Evolutionary conservation across 2,329 filamentous ascomycete genomes (phyloP), one percentile per base, ranked within the genome.

Genomic region (Sporothrix phasma): DNA sequence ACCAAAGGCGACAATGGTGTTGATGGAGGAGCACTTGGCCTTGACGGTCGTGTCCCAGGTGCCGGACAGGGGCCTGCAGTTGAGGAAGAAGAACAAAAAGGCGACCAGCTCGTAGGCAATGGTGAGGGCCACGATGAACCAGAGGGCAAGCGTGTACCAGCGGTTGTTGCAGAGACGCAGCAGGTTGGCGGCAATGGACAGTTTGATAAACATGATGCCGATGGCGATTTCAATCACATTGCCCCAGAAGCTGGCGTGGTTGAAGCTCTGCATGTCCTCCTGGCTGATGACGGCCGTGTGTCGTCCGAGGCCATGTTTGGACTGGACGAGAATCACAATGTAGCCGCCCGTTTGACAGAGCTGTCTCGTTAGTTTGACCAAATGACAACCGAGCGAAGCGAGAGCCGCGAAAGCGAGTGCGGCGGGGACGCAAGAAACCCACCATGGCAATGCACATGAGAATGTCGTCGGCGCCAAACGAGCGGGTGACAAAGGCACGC

Each of bases 281-380:
- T n/a, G n/a, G n/a, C n/a, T n/a, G n/a, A 81, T 72, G 3, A 75
- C 75, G 3, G 72, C 65, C 10, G 72, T 70, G 66, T 81, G 80
- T 58, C 72, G 75, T 8, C 81, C 81, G 7, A 83, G 70, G 2
- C 80, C 81, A 64, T 79, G 72, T 4, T 75, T 68, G 1, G 73
- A 72, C 67, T 81, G 76, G 17, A 76, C 71, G 6, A 78, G 70
- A 65, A 82, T 80, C 64, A 70, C 68, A 8, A 69, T 66, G 67
- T 68, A 72, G 10, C 72, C 73, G 17, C 66, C 70, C 4, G 72
- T 60, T 19, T 72, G 69, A 53, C 71, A 72, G 1, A 72, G 26
- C 73, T 74, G 63, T n/a, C n/a, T n/a, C n/a, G n/a, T n/a, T n/a
- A n/a, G n/a, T n/a, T n/a, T n/a, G n/a, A n/a, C n/a, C n/a, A n/a